phyloP scores from a whole-genome alignment of 2,329 filamentous ascomycete genomes.

The Ophiostoma sp. region DNA sequence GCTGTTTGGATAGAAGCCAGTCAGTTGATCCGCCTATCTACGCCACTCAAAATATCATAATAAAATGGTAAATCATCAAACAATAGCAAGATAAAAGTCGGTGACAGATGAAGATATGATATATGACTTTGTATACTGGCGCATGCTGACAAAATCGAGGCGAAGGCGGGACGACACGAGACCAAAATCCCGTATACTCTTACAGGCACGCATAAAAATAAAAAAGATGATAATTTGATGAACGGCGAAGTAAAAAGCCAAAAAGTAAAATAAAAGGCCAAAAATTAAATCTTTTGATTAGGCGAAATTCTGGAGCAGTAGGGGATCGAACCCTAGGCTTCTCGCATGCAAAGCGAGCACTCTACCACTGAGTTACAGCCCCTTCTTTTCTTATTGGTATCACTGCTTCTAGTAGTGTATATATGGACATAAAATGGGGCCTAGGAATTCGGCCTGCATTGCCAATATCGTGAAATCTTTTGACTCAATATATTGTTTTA shows the following conservation, averaged over 20 bases:
- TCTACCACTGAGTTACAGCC: slow-evolving; percentile 20
- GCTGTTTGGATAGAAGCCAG: no score
- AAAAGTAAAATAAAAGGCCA: not conserved
- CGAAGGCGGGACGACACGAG: not conserved
- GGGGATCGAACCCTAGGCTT: slow-evolving; percentile 19
- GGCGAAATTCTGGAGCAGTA: slow-evolving; percentile 11
- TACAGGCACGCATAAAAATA: no score
- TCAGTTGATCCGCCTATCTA: not conserved
- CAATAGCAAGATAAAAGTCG: not conserved
- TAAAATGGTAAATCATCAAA: not conserved
- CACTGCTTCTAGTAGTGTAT: not conserved
- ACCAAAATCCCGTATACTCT: no score
- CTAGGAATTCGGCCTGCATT: no score
- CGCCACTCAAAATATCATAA: slow-evolving; percentile 9
- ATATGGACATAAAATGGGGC: not conserved
- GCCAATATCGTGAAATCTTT: no score
- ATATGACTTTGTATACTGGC: no score
- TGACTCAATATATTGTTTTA: no score
- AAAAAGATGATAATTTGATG: no score
- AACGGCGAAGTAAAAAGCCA: not conserved
- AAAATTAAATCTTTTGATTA: not conserved
- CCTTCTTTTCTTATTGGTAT: not conserved
- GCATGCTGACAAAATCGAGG: not conserved
- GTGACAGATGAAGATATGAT: no score
- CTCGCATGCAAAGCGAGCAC: slow-evolving; percentile 20